Evolutionary conservation across 257 asterid species (phyloP), one percentile per base, ranked within the genome.

Genomic region (Schizonepeta tenuifolia): DNA sequence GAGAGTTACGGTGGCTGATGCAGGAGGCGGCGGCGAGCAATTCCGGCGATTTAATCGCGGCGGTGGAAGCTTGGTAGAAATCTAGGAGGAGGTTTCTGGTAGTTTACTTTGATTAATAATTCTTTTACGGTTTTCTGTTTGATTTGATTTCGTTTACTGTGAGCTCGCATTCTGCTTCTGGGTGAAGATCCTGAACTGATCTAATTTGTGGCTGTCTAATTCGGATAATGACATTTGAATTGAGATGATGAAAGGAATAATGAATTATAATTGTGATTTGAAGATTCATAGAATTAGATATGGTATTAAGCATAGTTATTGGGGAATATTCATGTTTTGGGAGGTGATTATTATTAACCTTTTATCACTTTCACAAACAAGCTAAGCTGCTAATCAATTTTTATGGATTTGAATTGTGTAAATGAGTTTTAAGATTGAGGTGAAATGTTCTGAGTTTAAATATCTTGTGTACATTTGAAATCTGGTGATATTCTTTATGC

Each of bases 41-140:
- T 31, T 31, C 36, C 36, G 7, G 36, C 36, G 36, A 6, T 31
- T 31, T 31, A 31, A 4, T 31, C 36, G 41, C 78, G 15, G 53
- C 81, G 56, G 72, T 87, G 8, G 94, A 91, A 73, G 92, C 94
- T 69, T 91, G 83, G 84, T 78, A 58, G 86, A 87, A 61, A 81
- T 87, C 67, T 77, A 85, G 17, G 89, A 84, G 47, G 92, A 89
- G 89, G 89, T 89, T 85, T 74, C 64, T 85, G 96, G 97, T 86
- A 84, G 10, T 50, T 62, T 51, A 9, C 56, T 63, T 77, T 60
- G 12, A 9, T 36, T 38, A 2, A 12, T 18, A 44, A 9, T 14
- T 56, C 58, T 8, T 41, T 17, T 44, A 15, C 5, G 6, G 14
- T 73, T 13, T 31, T 31, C 36, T 31, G 35, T 41, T 64, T 49